phyloP scores from a whole-genome alignment of 129 eudicot genomes.

The Helianthus tuberosus region DNA sequence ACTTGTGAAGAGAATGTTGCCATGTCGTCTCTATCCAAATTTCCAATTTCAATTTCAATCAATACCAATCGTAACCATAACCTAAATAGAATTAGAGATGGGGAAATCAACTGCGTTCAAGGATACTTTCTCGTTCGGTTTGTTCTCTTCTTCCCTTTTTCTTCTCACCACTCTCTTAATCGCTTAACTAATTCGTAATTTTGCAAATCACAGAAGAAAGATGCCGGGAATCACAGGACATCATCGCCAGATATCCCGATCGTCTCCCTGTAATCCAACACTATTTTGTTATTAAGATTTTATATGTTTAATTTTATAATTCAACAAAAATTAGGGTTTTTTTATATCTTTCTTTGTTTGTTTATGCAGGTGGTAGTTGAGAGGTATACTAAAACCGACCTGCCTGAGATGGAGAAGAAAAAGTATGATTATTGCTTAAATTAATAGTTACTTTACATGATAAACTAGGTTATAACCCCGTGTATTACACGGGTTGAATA shows the following conservation, averaged over 20 bases:
- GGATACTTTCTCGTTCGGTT: conserved; percentile 63
- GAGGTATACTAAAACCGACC: conserved; percentile 82
- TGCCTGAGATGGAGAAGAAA: conserved; percentile 93
- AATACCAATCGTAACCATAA: conserved; percentile 2
- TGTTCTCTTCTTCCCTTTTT: conserved; percentile 2
- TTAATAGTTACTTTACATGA: neutral
- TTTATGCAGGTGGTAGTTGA: conserved; percentile 83
- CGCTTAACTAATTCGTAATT: conserved; percentile 6
- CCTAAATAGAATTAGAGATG: conserved; percentile 30
- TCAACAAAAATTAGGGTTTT: too few species aligned
- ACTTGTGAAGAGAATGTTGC: neutral
- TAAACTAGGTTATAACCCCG: too few species aligned
- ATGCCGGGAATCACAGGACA: conserved; percentile 72
- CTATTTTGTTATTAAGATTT: neutral
- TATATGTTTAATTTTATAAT: neutral
- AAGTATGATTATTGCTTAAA: conserved; percentile 52
- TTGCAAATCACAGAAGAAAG: conserved; percentile 61
- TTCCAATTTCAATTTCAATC: conserved; percentile 1
- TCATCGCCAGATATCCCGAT: conserved; percentile 83
- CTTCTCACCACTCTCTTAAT: neutral
- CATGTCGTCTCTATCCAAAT: conserved; percentile 30
- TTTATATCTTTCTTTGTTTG: too few species aligned
- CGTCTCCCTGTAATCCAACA: conserved; percentile 62
- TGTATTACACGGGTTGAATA: too few species aligned
- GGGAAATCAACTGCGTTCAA: conserved; percentile 68